phyloP scores from a whole-genome alignment of 441 rosid genomes.

The Adansonia gregorii region DNA sequence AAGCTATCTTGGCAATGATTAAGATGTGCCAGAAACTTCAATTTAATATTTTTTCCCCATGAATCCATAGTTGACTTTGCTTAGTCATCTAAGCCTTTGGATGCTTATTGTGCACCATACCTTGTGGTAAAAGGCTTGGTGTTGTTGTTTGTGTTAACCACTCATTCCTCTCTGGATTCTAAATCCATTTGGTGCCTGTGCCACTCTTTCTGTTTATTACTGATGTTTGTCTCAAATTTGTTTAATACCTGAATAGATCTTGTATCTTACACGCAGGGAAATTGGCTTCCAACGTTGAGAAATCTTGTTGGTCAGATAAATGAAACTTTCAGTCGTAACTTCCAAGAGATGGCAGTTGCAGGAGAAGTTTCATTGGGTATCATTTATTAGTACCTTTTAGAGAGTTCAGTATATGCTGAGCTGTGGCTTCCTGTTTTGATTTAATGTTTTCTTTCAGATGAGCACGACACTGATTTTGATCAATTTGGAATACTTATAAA shows the following conservation, averaged over 20 bases:
- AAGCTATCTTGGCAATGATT: background rate
- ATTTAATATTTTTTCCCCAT: background rate
- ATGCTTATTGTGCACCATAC: background rate
- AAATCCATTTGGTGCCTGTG: background rate
- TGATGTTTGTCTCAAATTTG: conserved; percentile 6
- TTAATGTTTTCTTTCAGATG: conserved; percentile 57
- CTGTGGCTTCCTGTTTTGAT: conserved; percentile 29
- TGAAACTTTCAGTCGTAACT: conserved; percentile 87
- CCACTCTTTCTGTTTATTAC: background rate
- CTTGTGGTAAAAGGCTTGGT: background rate
- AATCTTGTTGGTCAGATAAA: conserved; percentile 81
- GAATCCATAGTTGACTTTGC: background rate
- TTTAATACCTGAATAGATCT: background rate
- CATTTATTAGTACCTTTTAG: conserved; percentile 17
- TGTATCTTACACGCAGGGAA: conserved; percentile 49
- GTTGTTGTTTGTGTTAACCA: background rate
- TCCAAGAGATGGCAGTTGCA: conserved; percentile 97
- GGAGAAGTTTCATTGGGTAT: conserved; percentile 89
- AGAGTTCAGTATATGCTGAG: conserved; percentile 2
- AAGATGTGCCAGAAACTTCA: background rate
- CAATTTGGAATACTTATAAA: conserved; percentile 82
- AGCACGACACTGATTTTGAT: conserved; percentile 82
- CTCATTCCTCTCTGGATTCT: conserved; percentile 5
- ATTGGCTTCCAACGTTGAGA: conserved; percentile 93
- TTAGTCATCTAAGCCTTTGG: background rate